Conservation (phyloP, 208 protist species). For the Angomonas deanei region DNA sequence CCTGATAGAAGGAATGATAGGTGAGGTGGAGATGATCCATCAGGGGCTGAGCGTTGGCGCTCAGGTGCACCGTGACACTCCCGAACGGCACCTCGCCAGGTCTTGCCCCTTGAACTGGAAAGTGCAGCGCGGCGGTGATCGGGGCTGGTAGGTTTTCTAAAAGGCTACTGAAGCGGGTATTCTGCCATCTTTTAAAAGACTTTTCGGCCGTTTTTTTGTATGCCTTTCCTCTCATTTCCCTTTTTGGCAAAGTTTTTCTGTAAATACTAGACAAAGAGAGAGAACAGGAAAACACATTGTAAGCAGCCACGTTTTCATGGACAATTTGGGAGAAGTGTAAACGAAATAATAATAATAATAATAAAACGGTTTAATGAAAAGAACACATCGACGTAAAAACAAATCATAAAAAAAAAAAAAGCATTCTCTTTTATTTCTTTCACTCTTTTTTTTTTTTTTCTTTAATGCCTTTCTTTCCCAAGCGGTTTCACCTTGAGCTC, state of each 20-base stretch:
- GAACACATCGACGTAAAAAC: background rate
- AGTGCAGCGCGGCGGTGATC: conserved; percentile 7
- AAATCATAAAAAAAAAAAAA: background rate
- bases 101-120: conserved; percentile 1
- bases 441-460: background rate
- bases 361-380: background rate
- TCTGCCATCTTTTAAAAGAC: background rate
- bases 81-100: background rate
- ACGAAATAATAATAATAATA: background rate
- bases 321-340: too few species aligned
- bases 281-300: too few species aligned
- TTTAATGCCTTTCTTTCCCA: background rate
- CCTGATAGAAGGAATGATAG: conserved; percentile 22
- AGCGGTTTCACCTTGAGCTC: conserved; percentile 27
- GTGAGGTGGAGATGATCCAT: conserved; percentile 16
- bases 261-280: too few species aligned
- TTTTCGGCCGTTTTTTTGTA: background rate
- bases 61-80: background rate
- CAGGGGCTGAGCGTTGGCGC: conserved; percentile 9
- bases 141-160: too few species aligned
- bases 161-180: conserved; percentile 3
- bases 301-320: too few species aligned
- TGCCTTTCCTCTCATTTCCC: background rate
- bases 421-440: conserved; percentile 1
- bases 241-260: too few species aligned